Evolutionary conservation across 2,329 filamentous ascomycete species (phyloP), one percentile per base, ranked within the genome.

Genomic region (Triangularia setosa): DNA sequence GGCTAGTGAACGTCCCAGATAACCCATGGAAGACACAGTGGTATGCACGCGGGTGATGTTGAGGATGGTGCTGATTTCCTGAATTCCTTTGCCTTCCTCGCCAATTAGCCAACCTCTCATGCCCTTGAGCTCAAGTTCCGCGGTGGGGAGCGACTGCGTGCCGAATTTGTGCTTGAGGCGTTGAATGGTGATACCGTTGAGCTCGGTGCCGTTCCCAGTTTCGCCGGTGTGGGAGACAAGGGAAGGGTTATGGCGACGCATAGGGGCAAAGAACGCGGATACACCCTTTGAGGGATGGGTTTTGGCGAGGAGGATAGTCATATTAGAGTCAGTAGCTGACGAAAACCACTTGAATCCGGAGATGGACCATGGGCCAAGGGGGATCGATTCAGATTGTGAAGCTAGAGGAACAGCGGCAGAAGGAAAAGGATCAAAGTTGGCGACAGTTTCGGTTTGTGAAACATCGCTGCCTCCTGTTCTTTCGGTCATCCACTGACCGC

Each of bases 401-500:
- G 70, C 70, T n/a, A 77, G 70, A 61, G 69, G 75, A 27, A 59
- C 35, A 61, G 64, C 14, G 21, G 40, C 66, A 12, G 64, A 55
- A 0, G 71, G 70, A 16, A 62, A 65, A 4, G 72, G 71, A 23
- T 68, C 25, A 64, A 70, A 70, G 18, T 66, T 74, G 3, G 87
- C 87, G 4, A 84, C 75, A 0, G 89, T 91, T 74, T 92, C 89
- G 0, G 87, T 90, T 40, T 83, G 80, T 3, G 85, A 86, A 1
- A 91, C 87, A 70, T 92, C 89, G 67, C 87, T 90, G 0, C 89
- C 89, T 1, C 89, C 89, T 0, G 82, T 80, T 2, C 89, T 80
- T 69, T 91, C 89, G 0, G 89, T 92, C 89, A 92, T 91, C 89
- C 90, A 92, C 73, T 92, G 89, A 0, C 89, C 89, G 48, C 84